Evolutionary conservation across 2,329 filamentous ascomycete species (phyloP), one percentile per base, ranked within the genome.

Genomic region (Onygenales sp.): DNA sequence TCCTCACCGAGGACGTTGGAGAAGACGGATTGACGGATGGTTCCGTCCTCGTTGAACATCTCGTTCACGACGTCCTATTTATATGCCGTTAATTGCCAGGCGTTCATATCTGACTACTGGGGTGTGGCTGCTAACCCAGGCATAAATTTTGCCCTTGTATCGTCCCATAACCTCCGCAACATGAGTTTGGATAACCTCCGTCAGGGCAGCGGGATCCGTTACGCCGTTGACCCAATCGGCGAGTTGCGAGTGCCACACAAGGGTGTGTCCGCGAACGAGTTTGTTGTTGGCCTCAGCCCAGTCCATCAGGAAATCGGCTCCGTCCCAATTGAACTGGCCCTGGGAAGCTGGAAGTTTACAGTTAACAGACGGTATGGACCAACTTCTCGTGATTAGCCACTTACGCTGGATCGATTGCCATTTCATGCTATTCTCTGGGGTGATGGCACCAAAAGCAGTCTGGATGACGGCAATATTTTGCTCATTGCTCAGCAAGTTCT

Each of bases 391-490:
- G 8, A 27, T 17, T 9, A 27, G 14, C 11, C 5, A 14, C 44
- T 31, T 63, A 52, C 64, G 62, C 66, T 85, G 72, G 17, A 74
- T 74, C 36, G 77, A 70, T 59, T 85, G 80, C 83, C 83, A 87
- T 69, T 87, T 86, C 78, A 85, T 84, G 64, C 75, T 80, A 74
- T 87, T 86, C 73, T 87, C 84, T 1, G 79, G 77, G 0, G 83
- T 85, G 21, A 87, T 72, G 64, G 81, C 78, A 17, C 83, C 82
- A 57, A 86, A 86, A 66, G 84, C 72, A 52, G 73, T 70, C 57
- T 75, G 72, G 65, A 85, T 78, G 60, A 84, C 75, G 54, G 74
- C 73, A n/a, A 75, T 74, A 55, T 77, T 80, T 47, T 47, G 44
- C 31, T 47, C 14, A 33, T 47, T 31, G 13, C 2, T 31, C 14